Evolutionary conservation across 192 early-diverging fungal species (phyloP), one percentile per base, ranked within the genome.

Genomic region (Umbelopsis sp.): DNA sequence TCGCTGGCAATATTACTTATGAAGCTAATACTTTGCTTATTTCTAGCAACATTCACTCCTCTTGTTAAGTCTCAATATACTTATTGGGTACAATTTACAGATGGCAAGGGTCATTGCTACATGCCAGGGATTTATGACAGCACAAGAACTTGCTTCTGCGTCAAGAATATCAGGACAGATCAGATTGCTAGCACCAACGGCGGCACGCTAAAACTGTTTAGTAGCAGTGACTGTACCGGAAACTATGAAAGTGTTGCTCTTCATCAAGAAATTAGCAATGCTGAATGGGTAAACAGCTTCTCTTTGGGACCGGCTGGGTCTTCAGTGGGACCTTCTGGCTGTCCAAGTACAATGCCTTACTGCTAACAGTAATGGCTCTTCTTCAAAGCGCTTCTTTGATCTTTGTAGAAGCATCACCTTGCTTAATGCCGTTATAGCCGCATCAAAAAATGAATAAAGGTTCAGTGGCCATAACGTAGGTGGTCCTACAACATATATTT

Each of bases 81-180:
- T 48, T 48, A 48, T 48, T 48, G 46, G 46, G 46, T 48, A 48
- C 46, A 48, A 4, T 48, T 48, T 48, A 4, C 46, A 48, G 46
- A 48, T 48, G 46, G 46, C 18, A 48, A 18, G 4, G 46, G 46
- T 48, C 1, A 48, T 48, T 48, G 46, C 46, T 48, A 48, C 46
- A 48, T 48, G 46, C 46, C 46, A 48, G 46, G 46, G 1, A 48
- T 64, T 45, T 35, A 71, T 61, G 20, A 48, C 3, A 64, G 33
- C 58, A 27, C 47, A n/a, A 15, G 70, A 21, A 35, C 4, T 22
- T 71, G 70, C 44, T 37, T 65, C 22, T 71, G 70, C 47, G 46
- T 71, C 61, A 71, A 71, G 70, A 71, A 71, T 25, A 71, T 64
- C 3, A 55, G 65, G n/a, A 50, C 70, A 21, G 47, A 16, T 47